Conservation (phyloP, 1,139 yeast species). For the Tardiomyces blankii region DNA sequence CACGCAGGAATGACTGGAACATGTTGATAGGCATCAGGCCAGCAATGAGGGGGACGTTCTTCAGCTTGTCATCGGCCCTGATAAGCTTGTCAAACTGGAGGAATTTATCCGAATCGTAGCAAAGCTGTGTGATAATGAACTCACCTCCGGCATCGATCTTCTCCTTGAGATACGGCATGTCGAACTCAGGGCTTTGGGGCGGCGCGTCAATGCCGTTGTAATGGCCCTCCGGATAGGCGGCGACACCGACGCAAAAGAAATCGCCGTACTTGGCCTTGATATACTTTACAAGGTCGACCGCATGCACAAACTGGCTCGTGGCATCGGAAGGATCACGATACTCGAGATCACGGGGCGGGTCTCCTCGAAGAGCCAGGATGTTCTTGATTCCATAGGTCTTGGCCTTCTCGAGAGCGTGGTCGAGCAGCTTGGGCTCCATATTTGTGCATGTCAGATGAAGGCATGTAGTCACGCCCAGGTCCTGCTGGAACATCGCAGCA, state of each 20-base stretch:
- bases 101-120: conserved; percentile 65
- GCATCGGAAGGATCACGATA: conserved; percentile 10
- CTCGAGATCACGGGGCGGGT: conserved; percentile 47
- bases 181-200: conserved; percentile 10
- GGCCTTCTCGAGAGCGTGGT: conserved; percentile 67
- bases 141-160: conserved; percentile 91
- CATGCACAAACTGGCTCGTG: conserved; percentile 7
- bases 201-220: conserved; percentile 12
- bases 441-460: conserved; percentile 95
- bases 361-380: conserved; percentile 89
- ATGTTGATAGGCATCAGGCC: conserved; percentile 97
- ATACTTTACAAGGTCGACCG: conserved; percentile 61
- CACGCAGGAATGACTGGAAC: conserved; percentile 72
- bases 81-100: conserved; percentile 37
- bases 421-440: conserved; percentile 66
- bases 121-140: conserved; percentile 88
- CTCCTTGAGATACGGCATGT: conserved; percentile 28
- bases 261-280: conserved; percentile 59
- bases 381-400: conserved; percentile 68
- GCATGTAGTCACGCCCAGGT: conserved; percentile 75
- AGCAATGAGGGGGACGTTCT: conserved; percentile 59
- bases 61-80: conserved; percentile 33
- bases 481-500: conserved; percentile 66
- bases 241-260: conserved; percentile 81
- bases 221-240: conserved; percentile 96